Percentiles rank a stretch among this genome's conserved stretches.
phyloP scores from a whole-genome alignment of 2,329 filamentous ascomycete genomes.

The Clarireedia sp. region DNA sequence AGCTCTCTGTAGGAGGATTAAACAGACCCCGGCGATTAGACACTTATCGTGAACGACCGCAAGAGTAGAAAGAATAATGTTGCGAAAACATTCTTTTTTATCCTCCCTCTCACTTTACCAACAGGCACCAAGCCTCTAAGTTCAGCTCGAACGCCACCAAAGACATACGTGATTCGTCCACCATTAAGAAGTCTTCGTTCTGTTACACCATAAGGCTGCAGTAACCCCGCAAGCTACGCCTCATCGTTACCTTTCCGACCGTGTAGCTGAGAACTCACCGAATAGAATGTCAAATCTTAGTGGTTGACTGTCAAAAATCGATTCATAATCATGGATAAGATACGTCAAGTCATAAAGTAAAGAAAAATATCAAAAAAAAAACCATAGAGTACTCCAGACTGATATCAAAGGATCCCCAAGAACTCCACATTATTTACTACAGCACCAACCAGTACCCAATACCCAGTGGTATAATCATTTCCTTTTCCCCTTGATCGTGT shows the following conservation, averaged over 20 bases:
- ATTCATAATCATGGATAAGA: background rate
- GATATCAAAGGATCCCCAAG: background rate
- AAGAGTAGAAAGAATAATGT: background rate
- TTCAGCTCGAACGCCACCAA: background rate
- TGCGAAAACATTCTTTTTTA: background rate
- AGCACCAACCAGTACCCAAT: background rate
- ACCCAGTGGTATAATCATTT: slow-evolving; percentile 10
- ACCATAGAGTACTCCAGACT: background rate
- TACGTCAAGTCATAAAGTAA: background rate
- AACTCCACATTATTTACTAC: background rate
- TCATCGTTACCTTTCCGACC: background rate
- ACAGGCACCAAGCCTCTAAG: background rate
- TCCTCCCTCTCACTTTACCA: background rate
- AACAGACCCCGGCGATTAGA: too few species aligned
- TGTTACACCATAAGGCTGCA: background rate
- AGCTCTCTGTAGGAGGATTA: too few species aligned
- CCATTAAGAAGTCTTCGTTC: background rate
- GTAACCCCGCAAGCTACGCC: background rate
- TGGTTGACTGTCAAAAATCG: too few species aligned
- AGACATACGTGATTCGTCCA: too few species aligned
- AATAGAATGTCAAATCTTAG: background rate
- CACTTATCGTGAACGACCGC: background rate
- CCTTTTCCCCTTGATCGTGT: slow-evolving; percentile 17
- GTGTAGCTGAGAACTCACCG: background rate
- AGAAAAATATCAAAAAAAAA: too few species aligned